phyloP scores from a whole-genome alignment of 169 alveolate species.

The Plasmodium billcollinsi region DNA sequence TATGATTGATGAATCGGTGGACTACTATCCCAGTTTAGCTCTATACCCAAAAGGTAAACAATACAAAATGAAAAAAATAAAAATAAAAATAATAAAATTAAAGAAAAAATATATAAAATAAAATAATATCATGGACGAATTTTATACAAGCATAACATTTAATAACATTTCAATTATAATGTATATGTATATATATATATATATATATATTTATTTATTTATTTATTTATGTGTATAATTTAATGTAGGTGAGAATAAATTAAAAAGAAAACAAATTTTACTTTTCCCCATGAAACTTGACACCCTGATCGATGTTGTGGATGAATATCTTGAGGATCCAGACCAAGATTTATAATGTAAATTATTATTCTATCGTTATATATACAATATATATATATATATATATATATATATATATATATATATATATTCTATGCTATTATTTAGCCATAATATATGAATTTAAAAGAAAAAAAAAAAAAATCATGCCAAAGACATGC shows the following conservation, averaged over 20 bases:
- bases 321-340: slow-evolving; percentile 33
- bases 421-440: neutral
- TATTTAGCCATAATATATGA: neutral
- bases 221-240: neutral
- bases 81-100: neutral
- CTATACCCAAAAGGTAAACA: slow-evolving; percentile 58
- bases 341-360: slow-evolving; percentile 9
- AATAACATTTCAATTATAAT: neutral
- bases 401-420: slow-evolving; percentile 1
- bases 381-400: slow-evolving; percentile 1
- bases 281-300: slow-evolving; percentile 63
- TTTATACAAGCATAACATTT: no score
- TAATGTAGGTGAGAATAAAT: slow-evolving; percentile 31
- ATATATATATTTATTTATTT: neutral
- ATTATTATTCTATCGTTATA: neutral
- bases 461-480: neutral
- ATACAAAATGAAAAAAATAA: neutral
- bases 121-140: no score
- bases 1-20: slow-evolving; percentile 51
- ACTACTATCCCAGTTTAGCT: slow-evolving; percentile 44
- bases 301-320: slow-evolving; percentile 48
- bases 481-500: slow-evolving; percentile 16
- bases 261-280: slow-evolving; percentile 34
- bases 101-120: no score
- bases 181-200: neutral